Base-by-base conservation (phyloP, 2,329 filamentous ascomycete species). In the Hirsutella thompsonii region DNA sequence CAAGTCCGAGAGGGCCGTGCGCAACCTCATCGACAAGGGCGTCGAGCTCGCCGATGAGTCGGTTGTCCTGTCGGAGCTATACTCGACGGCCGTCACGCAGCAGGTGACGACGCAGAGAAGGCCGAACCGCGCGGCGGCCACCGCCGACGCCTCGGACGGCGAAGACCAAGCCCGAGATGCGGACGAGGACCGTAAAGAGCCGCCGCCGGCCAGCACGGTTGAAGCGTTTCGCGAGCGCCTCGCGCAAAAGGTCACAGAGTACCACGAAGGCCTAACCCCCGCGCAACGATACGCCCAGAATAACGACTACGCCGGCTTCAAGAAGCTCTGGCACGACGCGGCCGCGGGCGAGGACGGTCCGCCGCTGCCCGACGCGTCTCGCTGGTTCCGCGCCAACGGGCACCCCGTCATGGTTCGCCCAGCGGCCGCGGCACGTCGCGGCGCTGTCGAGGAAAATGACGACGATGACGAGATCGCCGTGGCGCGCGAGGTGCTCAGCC, bases 391-490 rank as follows among this genome's bases (percentile, higher is more conserved):
- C 36, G 46, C 57, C 16, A 56, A 66, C 29, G 70, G 68, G 3
- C 51, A 61, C 32, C 68, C 70, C 3, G 58, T 63, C 34, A 57
- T 63, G 55, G 47, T 45, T 29, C 46, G 42, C 3, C 50, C 49
- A 16, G 42, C 49, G 32, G 42, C 38, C 8, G 39, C 32, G 1
- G 8, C 29, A n/a, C 29, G 10, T 11, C 4, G 32, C 32, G 38
- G 20, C 29, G 32, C 2, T 1, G 38, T 23, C n/a, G 59, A 50
- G 1, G 61, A 49, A 3, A 68, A 70, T 1, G 76, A 74, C 5
- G 69, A 70, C 14, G 79, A 82, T 41, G 79, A 83, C 18, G 83
- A 89, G 34, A 66, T 89, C 20, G 71, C 80, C 2, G 71, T 89
- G 23, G 70, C 74, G 21, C 68, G 74, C 38, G 76, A 79, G 46